phyloP scores from a whole-genome alignment of 2,329 filamentous ascomycete species.

The Epichloe baconii region DNA sequence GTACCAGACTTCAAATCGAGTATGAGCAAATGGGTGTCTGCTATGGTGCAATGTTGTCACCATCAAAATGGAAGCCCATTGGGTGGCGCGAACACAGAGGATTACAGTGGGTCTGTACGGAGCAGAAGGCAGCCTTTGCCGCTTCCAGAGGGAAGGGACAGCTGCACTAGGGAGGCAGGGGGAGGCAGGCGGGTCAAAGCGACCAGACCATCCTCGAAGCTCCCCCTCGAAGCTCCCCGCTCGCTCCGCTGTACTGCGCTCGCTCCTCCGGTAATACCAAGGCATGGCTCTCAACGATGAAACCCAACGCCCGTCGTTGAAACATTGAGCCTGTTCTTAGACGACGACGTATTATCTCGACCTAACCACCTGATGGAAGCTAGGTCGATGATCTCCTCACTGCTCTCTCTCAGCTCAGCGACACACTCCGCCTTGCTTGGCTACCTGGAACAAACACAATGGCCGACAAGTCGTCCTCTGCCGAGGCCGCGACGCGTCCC shows the following conservation, averaged over 20 bases:
- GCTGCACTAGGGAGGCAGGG: background rate
- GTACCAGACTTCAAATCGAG: background rate
- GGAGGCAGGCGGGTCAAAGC: background rate
- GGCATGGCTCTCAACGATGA: background rate
- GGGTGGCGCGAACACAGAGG: background rate
- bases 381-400: background rate
- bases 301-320: background rate
- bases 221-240: background rate
- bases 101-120: too few species aligned
- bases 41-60: constrained; percentile 4
- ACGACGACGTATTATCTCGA: background rate
- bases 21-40: background rate
- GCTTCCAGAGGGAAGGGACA: too few species aligned
- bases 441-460: background rate
- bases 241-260: background rate
- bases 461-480: background rate
- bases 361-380: background rate
- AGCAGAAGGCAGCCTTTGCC: too few species aligned
- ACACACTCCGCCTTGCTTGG: too few species aligned
- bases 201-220: background rate
- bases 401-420: background rate
- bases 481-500: background rate
- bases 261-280: background rate
- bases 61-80: background rate
- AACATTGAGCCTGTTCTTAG: background rate